These are phyloP conservation scores for Byssochlamys sp. DNA, from an alignment of 2,329 filamentous ascomycete species.

Conservation along the genomic window DNA sequence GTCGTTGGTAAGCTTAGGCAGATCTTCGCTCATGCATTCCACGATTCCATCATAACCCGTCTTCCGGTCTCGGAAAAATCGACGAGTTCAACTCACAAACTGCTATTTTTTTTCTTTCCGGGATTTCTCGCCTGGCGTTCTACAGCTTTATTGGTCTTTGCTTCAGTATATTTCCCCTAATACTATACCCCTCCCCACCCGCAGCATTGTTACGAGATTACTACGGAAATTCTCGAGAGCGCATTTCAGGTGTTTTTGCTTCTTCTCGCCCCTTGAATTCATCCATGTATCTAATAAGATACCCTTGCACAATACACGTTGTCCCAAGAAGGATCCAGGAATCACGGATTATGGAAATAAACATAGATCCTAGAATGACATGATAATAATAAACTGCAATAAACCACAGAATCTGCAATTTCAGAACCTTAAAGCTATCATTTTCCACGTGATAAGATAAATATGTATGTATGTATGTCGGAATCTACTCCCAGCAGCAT, in stretches of 20 bases:
- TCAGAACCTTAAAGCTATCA: no score
- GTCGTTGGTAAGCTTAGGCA: not conserved
- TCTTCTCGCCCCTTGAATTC: not conserved
- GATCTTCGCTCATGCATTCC: not conserved
- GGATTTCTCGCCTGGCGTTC: not conserved
- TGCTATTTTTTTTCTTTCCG: not conserved
- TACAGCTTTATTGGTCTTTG: not conserved
- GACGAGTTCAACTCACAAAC: not conserved
- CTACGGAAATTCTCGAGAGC: not conserved
- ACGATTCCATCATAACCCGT: not conserved
- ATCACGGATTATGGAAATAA: not conserved
- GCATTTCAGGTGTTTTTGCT: not conserved
- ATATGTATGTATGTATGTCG: no score
- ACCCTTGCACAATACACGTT: not conserved
- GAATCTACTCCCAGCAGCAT: no score
- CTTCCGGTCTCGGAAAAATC: not conserved
- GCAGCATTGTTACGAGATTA: not conserved
- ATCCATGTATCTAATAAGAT: not conserved
- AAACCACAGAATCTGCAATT: no score
- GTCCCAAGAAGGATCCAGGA: not conserved
- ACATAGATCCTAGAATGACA: not conserved
- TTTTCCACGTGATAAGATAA: no score
- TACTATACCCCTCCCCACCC: not conserved
- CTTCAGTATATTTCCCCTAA: not conserved
- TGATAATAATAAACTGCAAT: no score